Evolutionary conservation across 768 basidiomycete species (phyloP).

Genomic region (Lanmaoa rubissima): DNA sequence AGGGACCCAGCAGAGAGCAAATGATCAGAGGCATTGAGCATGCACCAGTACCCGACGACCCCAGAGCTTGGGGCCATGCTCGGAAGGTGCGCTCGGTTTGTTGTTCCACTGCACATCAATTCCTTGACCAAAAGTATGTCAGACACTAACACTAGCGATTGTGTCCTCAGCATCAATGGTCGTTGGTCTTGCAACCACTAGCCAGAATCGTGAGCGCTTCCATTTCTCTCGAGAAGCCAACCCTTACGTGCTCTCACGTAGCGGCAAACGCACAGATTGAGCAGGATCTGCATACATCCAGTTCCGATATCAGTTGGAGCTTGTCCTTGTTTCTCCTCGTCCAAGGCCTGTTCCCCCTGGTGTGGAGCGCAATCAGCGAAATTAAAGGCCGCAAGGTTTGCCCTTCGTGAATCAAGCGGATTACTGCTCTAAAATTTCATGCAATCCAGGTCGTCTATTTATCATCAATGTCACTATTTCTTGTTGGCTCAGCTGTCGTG

Average conservation of each 20-base stretch:
- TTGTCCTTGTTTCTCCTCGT: conserved; percentile 68
- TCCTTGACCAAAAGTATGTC: neutral
- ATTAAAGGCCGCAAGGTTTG: conserved; percentile 69
- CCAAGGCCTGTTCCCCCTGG: conserved; percentile 64
- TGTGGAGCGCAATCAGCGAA: conserved; percentile 74
- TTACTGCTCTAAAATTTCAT: neutral
- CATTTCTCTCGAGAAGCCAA: neutral
- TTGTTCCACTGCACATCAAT: too few relatives aligned
- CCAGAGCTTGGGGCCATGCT: conserved; percentile 52
- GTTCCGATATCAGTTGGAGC: conserved; percentile 62
- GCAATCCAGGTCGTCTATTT: conserved; percentile 51
- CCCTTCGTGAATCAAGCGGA: neutral
- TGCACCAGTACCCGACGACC: conserved; percentile 52
- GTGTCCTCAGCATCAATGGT: conserved; percentile 32
- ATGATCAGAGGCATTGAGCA: conserved; percentile 35
- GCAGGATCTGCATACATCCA: conserved; percentile 55
- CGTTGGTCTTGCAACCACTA: conserved; percentile 23
- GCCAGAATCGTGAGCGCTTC: conserved; percentile 27
- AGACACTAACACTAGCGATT: conserved; percentile 26
- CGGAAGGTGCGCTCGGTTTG: conserved; percentile 45
- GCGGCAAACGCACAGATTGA: conserved; percentile 71
- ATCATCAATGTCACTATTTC: conserved; percentile 50
- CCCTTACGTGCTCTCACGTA: conserved; percentile 23
- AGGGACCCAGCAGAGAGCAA: neutral
- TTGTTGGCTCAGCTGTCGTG: conserved; percentile 55